Evolutionary conservation across 176 grass and related monocot species (phyloP).

Genomic region (Alopecurus myosuroides): DNA sequence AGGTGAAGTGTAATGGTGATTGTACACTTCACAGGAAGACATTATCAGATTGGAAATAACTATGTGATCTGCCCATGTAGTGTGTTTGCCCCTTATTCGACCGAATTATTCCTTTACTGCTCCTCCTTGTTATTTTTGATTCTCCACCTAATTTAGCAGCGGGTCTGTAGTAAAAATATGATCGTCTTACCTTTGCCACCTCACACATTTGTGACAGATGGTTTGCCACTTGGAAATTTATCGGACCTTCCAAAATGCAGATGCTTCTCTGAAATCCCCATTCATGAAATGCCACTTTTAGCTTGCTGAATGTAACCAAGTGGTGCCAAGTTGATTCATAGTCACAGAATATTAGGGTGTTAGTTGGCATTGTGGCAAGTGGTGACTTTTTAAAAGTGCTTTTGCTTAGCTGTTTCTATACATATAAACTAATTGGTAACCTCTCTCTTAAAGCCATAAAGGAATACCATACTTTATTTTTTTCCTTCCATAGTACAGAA

Average conservation of each 20-base stretch:
- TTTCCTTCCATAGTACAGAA: not conserved
- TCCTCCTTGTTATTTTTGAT: not conserved
- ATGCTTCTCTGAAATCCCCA: not conserved
- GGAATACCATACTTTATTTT: not conserved
- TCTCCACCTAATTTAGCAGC: not conserved
- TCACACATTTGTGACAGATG: not conserved
- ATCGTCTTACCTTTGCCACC: not conserved
- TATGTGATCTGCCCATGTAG: not conserved
- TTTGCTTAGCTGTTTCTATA: not conserved
- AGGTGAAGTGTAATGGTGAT: not conserved
- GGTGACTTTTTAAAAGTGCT: not conserved
- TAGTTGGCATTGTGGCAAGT: not conserved
- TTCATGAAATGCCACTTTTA: not conserved
- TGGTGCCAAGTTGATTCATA: not conserved
- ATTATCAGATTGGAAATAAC: not conserved
- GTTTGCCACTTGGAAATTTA: not conserved
- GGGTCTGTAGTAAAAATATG: not conserved
- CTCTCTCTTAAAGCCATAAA: conserved; percentile 1
- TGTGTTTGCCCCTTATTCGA: not conserved
- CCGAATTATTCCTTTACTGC: not conserved
- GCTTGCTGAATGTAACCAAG: not conserved
- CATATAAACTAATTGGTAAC: not conserved
- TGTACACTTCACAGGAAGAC: not conserved
- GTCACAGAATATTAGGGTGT: not conserved
- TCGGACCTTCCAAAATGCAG: not conserved